Conservation (phyloP, 1,284 basidiomycete genomes). For the Marasmius tenuissimus region DNA sequence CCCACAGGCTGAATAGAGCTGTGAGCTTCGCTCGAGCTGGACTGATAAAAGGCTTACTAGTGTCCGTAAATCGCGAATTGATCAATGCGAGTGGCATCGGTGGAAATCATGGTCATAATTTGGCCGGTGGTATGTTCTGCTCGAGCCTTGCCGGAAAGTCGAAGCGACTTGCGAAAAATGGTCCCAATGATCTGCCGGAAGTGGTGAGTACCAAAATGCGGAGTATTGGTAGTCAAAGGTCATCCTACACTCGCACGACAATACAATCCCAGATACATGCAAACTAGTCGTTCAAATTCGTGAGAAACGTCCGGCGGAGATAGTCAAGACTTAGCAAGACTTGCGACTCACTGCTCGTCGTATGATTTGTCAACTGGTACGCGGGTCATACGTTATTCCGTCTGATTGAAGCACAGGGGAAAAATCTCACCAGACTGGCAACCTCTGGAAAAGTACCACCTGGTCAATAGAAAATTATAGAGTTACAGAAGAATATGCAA, state of each 20-base stretch:
- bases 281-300: constrained; percentile 19
- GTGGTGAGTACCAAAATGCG: constrained; percentile 11
- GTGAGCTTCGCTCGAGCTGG: constrained; percentile 2
- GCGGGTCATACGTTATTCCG: not conserved
- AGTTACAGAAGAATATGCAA: constrained; percentile 18
- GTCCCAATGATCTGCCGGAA: constrained; percentile 44
- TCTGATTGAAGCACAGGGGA: not conserved
- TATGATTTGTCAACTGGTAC: constrained; percentile 33
- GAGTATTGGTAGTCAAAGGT: not conserved
- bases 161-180: constrained; percentile 55
- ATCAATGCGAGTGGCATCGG: constrained; percentile 42
- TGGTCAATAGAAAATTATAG: not conserved
- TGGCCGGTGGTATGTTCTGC: constrained; percentile 45
- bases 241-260: constrained; percentile 34
- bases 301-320: not conserved
- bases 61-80: constrained; percentile 34
- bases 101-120: constrained; percentile 53
- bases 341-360: constrained; percentile 26
- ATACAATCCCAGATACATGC: constrained; percentile 35
- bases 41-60: constrained; percentile 25
- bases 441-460: constrained; percentile 20
- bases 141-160: constrained; percentile 53
- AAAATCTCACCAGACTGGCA: constrained; percentile 30
- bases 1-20: constrained; percentile 33
- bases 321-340: not conserved